Conservation (phyloP, 352 stramenopile species). For the Pythium monospermum region DNA sequence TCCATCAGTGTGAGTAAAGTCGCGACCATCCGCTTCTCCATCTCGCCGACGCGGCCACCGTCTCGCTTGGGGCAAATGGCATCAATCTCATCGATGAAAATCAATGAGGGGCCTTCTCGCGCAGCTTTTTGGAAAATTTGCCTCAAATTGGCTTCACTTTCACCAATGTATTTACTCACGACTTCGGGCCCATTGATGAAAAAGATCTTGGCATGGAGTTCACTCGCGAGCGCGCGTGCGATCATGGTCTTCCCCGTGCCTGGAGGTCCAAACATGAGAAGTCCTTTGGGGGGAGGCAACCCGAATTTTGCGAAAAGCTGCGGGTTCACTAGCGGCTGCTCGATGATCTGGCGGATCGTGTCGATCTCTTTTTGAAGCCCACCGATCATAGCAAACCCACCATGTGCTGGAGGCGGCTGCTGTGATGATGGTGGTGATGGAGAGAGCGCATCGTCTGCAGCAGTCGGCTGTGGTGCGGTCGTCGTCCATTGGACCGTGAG, state of each 20-base stretch:
- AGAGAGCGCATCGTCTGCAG: slow-evolving; percentile 5
- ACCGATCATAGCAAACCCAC: slow-evolving; percentile 72
- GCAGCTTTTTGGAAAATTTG: slow-evolving; percentile 56
- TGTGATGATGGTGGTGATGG: neutral
- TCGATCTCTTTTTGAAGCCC: slow-evolving; percentile 92
- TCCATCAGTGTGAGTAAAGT: slow-evolving; percentile 90
- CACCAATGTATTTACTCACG: slow-evolving; percentile 93
- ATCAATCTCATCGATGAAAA: slow-evolving; percentile 91
- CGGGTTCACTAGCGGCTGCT: slow-evolving; percentile 92
- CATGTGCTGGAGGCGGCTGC: slow-evolving; percentile 25
- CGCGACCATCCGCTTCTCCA: slow-evolving; percentile 81
- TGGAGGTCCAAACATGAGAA: slow-evolving; percentile 94
- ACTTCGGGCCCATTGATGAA: slow-evolving; percentile 96
- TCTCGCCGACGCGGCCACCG: slow-evolving; percentile 55
- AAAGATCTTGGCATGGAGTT: slow-evolving; percentile 93
- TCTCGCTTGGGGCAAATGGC: slow-evolving; percentile 86
- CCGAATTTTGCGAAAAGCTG: slow-evolving; percentile 92
- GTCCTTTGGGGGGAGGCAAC: slow-evolving; percentile 92
- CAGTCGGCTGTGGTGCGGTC: neutral
- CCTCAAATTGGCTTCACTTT: slow-evolving; percentile 84
- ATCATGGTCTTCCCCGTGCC: slow-evolving; percentile 97
- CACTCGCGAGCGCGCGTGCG: slow-evolving; percentile 87
- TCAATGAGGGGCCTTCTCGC: slow-evolving; percentile 43
- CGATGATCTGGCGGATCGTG: slow-evolving; percentile 94
- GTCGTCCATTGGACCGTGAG: slow-evolving; percentile 7